Evolutionary conservation across 768 basidiomycete species (phyloP).

Genomic region (Tephrocybe rancida): DNA sequence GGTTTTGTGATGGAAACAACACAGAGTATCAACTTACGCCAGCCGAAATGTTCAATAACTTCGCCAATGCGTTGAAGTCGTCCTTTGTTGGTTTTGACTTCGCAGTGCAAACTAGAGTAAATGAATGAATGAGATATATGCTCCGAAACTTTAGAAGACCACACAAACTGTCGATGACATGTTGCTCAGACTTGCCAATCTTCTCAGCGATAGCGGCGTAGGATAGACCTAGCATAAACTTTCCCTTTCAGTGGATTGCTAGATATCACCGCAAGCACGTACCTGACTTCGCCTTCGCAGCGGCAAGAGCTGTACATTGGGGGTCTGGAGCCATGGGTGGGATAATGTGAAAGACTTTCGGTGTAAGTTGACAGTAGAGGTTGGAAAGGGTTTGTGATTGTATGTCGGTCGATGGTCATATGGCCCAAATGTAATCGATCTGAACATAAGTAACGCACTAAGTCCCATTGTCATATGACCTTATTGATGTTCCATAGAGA

Average conservation of each 20-base stretch:
- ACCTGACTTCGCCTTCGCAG: conserved; percentile 55
- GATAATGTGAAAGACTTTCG: background rate
- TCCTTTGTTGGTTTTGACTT: conserved; percentile 37
- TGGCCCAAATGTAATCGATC: background rate
- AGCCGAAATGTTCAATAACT: conserved; percentile 39
- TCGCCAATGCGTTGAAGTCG: conserved; percentile 54
- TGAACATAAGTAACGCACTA: background rate
- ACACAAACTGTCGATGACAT: conserved; percentile 57
- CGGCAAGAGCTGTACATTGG: conserved; percentile 59
- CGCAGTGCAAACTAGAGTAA: conserved; percentile 49
- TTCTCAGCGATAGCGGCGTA: conserved; percentile 50
- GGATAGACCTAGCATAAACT: conserved; percentile 44
- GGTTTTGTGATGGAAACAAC: background rate
- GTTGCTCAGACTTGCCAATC: conserved; percentile 44
- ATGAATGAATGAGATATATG: background rate
- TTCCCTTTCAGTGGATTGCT: background rate
- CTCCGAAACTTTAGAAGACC: background rate
- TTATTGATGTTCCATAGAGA: conserved; percentile 10
- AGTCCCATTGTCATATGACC: conserved; percentile 11
- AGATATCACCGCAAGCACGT: conserved; percentile 3
- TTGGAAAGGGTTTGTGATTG: background rate
- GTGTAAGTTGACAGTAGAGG: background rate
- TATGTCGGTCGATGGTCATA: background rate
- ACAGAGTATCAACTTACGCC: conserved; percentile 26
- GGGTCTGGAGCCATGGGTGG: conserved; percentile 35